Base-by-base conservation (phyloP, 2,329 filamentous ascomycete species). In the Aspergillus udagawae region DNA sequence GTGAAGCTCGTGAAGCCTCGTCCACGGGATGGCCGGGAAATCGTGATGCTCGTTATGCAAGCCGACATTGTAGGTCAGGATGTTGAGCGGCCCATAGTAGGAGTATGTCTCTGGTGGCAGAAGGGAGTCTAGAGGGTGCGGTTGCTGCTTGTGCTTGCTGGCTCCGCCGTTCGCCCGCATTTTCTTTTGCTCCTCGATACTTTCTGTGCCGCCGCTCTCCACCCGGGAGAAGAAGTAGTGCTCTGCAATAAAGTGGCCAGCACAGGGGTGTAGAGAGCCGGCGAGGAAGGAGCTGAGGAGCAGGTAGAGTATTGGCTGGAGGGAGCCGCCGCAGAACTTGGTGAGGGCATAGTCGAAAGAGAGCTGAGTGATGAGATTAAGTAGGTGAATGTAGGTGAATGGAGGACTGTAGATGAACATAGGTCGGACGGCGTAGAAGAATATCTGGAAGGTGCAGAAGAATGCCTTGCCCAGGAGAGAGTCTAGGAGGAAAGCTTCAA, bases 41-140 rank as follows among this genome's bases (percentile, higher is more conserved):
- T 99, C 94, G 75, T 99, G 94, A 77, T 99, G 94, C 80, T 99
- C 94, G 73, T 99, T 99, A 80, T 99, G 94, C 69, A 97, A 80
- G 53, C 94, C 94, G 49, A 99, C 94, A 67, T 99, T 99, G 82
- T 97, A 99, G 0, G 92, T 96, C 51, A 99, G 77, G 67, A 92
- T 77, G 78, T 99, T 99, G 63, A 97, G 83, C 0, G 89, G 85
- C 0, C 94, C 94, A 73, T 99, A 99, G 83, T 99, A 99, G 50
- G 89, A 93, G 79, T 91, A 99, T 1, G 94, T 99, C 81, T 99
- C 94, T 2, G 94, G 92, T 4, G 96, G 83, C 17, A 87, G 82
- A 45, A 89, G 78, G 44, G 79, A 75, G 65, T 86, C 87, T 25
- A 80, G 76, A 1, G 86, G 83, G 63, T 87, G 68, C 0, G 70